A percentile compares a stretch with the other conserved stretches of the same genome.
phyloP scores from a whole-genome alignment of 305 asterid genomes.

The Fraxinus sp. region DNA sequence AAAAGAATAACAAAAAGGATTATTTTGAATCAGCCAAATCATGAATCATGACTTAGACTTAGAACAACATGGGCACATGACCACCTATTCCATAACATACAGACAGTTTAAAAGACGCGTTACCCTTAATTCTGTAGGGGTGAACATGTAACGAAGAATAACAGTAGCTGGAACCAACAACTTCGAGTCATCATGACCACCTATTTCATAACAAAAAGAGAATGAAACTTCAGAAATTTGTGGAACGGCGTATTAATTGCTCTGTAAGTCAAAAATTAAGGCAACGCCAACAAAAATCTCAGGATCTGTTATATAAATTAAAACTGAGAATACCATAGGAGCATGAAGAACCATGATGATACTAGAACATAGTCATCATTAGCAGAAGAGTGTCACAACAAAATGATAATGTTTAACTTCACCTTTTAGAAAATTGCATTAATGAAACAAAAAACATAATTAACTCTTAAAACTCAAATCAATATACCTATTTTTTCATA shows the following conservation, averaged over 20 bases:
- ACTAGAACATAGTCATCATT: background rate
- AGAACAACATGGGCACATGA: background rate
- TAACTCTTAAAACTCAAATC: background rate
- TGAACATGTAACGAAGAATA: constrained; percentile 81
- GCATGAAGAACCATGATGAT: background rate
- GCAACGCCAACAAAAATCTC: background rate
- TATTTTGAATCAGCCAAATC: background rate
- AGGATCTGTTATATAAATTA: background rate
- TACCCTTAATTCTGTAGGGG: constrained; percentile 91
- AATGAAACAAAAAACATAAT: constrained; percentile 2
- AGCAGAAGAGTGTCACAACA: background rate
- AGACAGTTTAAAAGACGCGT: constrained; percentile 8
- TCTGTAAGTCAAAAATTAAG: background rate
- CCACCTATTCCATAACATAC: background rate
- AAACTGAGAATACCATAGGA: background rate
- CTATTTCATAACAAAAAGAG: constrained; percentile 45
- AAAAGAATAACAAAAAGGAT: background rate
- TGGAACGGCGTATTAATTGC: constrained; percentile 1
- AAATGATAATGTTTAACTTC: background rate
- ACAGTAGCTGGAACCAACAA: constrained; percentile 78
- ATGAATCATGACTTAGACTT: background rate
- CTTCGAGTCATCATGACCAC: constrained; percentile 91
- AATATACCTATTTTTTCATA: background rate
- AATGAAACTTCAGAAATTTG: constrained; percentile 8
- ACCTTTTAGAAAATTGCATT: background rate